Evolutionary conservation across 1,139 yeast genomes (phyloP), one percentile per base, ranked within the genome.

Genomic region (Suhomyces coccinellae): DNA sequence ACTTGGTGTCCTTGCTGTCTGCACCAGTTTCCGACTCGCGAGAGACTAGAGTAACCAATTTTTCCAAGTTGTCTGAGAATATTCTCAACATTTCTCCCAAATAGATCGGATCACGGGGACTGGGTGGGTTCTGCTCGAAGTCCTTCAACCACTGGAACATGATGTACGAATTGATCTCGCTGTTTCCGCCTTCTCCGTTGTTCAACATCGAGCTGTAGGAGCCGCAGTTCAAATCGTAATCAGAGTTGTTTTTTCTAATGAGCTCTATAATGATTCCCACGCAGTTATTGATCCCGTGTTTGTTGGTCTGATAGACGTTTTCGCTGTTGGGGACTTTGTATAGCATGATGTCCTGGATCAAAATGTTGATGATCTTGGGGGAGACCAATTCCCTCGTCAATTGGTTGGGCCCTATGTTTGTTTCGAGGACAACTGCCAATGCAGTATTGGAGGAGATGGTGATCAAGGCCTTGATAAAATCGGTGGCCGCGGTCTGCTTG

Each of bases 401-500:
- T 49, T 67, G 75, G 45, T 72, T 72, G 2, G 77, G 79, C 0
- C 79, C 79, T 44, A 72, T 76, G 66, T 74, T 74, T 1, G 78
- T 71, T 46, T 74, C 79, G 16, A 72, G 56, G 1, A 72, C 75
- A 4, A 73, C 75, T 0, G 79, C 78, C 47, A 73, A 60, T 5
- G 77, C 76, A 4, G 78, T 70, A 51, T 74, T 75, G n/a, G 97
- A 96, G 28, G 97, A 88, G 35, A 95, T 87, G 2, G 97, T 86
- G 27, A 93, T 87, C 59, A 95, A 80, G 0, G 98, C 98, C 62
- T 93, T 95, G 45, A 93, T 69, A 59, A 93, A 93, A 61, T 93
- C 99, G 10, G 97, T 95, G 1, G 96, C 95, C 0, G 98, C 95
- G 3, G 95, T 85, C 64, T 93, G 98, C 42, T 82, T 82, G 47